Conservation (phyloP, 1,284 basidiomycete genomes). For the Moniliophthora roreri region DNA sequence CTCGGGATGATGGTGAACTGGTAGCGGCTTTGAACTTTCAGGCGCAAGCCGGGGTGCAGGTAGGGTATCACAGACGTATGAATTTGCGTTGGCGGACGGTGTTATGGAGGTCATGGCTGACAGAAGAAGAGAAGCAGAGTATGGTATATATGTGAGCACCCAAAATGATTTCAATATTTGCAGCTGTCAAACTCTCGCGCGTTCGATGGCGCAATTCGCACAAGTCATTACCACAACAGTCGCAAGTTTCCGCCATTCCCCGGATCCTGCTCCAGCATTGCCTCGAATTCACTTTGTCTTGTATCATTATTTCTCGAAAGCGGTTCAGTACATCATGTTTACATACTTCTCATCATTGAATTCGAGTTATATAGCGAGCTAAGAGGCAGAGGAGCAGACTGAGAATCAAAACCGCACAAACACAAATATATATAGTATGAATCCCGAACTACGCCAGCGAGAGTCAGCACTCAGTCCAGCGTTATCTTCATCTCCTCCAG, state of each 20-base stretch:
- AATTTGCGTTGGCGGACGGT: constrained; percentile 22
- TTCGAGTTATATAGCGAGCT: constrained; percentile 11
- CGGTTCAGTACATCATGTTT: constrained; percentile 9
- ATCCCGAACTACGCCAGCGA: constrained; percentile 15
- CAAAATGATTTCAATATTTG: constrained; percentile 5
- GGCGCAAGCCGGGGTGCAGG: constrained; percentile 55
- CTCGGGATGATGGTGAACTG: constrained; percentile 4
- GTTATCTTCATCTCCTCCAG: constrained; percentile 89
- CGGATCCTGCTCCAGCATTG: neutral
- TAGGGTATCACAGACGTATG: constrained; percentile 71
- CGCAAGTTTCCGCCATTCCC: constrained; percentile 10
- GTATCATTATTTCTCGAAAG: neutral
- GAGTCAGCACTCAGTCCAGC: constrained; percentile 61
- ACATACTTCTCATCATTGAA: constrained; percentile 2
- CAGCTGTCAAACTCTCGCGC: constrained; percentile 23
- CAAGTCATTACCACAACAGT: constrained; percentile 1
- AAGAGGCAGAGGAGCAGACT: constrained; percentile 6
- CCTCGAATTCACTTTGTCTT: no score
- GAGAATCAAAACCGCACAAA: constrained; percentile 4
- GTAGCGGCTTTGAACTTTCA: constrained; percentile 17
- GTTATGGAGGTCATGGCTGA: constrained; percentile 20
- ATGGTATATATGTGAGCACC: neutral
- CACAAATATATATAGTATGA: constrained; percentile 8
- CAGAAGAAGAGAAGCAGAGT: constrained; percentile 16
- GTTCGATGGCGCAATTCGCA: constrained; percentile 42